These are phyloP conservation scores for Torulaspora maleeae DNA, from an alignment of 805 yeast genomes.

Conservation along the genomic window DNA sequence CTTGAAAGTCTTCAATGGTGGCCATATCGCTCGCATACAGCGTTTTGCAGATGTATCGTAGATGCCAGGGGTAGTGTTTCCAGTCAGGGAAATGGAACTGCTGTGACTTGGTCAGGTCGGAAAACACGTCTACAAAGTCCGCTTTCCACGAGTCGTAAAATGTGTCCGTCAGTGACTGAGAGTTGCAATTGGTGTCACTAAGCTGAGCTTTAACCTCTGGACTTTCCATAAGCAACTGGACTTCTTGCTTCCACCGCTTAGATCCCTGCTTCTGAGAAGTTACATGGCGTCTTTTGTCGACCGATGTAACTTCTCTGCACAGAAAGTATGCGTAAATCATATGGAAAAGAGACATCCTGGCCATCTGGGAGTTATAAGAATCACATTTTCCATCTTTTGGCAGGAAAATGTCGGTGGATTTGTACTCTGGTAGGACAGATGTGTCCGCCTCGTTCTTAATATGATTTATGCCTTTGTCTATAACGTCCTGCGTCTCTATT, in stretches of 20 bases:
- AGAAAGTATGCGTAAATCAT: slow-evolving; percentile 29
- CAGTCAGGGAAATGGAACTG: slow-evolving; percentile 30
- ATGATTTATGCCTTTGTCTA: neutral
- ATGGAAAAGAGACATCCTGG: slow-evolving; percentile 28
- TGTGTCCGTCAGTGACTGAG: slow-evolving; percentile 3
- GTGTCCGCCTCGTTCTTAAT: neutral
- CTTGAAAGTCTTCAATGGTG: slow-evolving; percentile 23
- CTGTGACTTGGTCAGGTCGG: slow-evolving; percentile 17
- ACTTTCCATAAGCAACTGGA: slow-evolving; percentile 3
- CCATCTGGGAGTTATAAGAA: slow-evolving; percentile 16
- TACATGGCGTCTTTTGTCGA: neutral
- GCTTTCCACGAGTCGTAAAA: slow-evolving; percentile 28
- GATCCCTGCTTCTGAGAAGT: neutral
- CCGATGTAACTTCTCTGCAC: slow-evolving; percentile 17
- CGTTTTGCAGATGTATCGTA: slow-evolving; percentile 18
- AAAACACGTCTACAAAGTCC: slow-evolving; percentile 14
- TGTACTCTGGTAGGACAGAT: slow-evolving; percentile 7
- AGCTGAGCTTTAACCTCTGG: neutral
- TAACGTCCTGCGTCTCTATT: neutral
- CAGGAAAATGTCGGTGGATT: slow-evolving; percentile 3
- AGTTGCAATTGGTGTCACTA: neutral
- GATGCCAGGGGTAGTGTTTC: slow-evolving; percentile 21
- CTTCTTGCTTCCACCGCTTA: slow-evolving; percentile 18
- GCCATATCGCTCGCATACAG: slow-evolving; percentile 23
- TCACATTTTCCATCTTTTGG: slow-evolving; percentile 10